Base-by-base conservation (phyloP, 129 eudicot genomes). In the Deinandra increscens region DNA sequence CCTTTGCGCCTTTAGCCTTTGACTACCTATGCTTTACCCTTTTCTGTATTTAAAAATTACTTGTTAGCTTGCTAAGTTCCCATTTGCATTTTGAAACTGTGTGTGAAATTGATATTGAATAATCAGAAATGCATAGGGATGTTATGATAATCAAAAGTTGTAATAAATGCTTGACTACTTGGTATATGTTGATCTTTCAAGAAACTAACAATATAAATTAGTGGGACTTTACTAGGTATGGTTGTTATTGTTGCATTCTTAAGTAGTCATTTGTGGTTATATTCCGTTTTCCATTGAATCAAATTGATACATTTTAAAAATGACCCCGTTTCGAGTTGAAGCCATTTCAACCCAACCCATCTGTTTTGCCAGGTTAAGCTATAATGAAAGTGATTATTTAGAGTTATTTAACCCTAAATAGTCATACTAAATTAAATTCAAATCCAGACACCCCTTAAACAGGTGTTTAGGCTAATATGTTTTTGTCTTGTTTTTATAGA, bases 11-110 rank as follows among this genome's bases (percentile, higher is more conserved):
- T n/a, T n/a, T n/a, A n/a, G n/a, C n/a, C n/a, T n/a, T n/a, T n/a
- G n/a, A n/a, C n/a, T n/a, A 26, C 31, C 31, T 94, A 81, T 77
- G 79, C 23, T 46, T 58, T 68, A 34, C 31, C 60, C 45, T 54
- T 26, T 38, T 60, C 17, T 44, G 64, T 26, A 31, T 20, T 73
- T 71, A 31, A n/a, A 29, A 9, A 5, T 44, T 49, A 64, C 2
- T 64, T 64, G 15, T 60, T 60, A 36, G 13, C 44, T 58, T 71
- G 69, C n/a, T 61, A 20, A 19, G 60, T 19, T 53, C 13, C 14
- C 33, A 53, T 19, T 19, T 53, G 13, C 14, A 19, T 20, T 10
- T 19, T 19, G 29, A 51, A 51, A 53, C 14, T 53, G 13, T 20
- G 9, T 46, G n/a, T 46, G 9, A 19, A 53, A 53, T 20, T 20